Conservation (phyloP, 306 rosid genomes). For the Glycine latifolia region DNA sequence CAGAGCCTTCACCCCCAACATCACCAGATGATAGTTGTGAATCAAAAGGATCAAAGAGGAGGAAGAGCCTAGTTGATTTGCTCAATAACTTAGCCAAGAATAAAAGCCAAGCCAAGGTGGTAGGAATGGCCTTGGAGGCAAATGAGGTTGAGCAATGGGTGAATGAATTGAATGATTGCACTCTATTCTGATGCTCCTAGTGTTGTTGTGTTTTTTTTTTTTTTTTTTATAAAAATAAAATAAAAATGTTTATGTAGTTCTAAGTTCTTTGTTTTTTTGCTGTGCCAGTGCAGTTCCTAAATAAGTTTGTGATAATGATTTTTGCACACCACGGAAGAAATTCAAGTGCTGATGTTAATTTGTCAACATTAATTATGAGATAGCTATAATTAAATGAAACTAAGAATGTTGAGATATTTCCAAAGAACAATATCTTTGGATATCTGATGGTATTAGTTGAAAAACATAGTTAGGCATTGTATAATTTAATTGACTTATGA, state of each 20-base stretch:
- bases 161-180: constrained; percentile 4
- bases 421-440: background rate
- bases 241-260: background rate
- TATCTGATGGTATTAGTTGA: background rate
- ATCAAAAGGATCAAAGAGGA: constrained; percentile 34
- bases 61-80: constrained; percentile 21
- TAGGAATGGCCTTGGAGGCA: background rate
- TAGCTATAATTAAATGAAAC: background rate
- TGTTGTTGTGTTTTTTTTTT: background rate
- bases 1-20: background rate
- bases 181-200: background rate
- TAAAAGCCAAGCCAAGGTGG: constrained; percentile 13
- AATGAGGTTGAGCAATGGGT: constrained; percentile 18
- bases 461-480: background rate
- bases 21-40: background rate
- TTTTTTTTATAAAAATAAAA: too few relatives aligned
- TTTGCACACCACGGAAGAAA: constrained; percentile 37
- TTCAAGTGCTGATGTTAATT: constrained; percentile 8
- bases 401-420: constrained; percentile 10
- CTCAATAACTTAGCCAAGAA: constrained; percentile 42
- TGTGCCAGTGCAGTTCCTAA: constrained; percentile 26
- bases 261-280: constrained; percentile 19
- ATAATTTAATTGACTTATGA: background rate
- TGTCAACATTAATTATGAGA: background rate
- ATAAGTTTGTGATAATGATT: background rate